Evolutionary conservation across 257 asterid genomes (phyloP).

Genomic region (Solanum arcanum): DNA sequence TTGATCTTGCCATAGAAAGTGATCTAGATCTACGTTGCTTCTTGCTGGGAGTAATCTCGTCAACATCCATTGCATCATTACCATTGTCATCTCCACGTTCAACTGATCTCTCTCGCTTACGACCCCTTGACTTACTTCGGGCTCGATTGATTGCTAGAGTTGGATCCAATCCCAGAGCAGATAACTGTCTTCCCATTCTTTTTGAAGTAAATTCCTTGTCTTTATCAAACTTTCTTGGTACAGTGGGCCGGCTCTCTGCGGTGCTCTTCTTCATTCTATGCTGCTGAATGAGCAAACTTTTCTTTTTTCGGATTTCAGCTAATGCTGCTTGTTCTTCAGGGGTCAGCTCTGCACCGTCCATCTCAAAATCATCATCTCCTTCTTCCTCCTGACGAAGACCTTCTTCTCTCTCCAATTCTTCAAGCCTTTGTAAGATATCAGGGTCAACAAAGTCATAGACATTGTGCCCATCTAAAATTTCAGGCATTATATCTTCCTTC

Average conservation of each 20-base stretch:
- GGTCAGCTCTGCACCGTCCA: conserved; percentile 72
- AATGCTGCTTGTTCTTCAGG: conserved; percentile 66
- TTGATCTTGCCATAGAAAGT: conserved; percentile 19
- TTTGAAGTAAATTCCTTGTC: conserved; percentile 46
- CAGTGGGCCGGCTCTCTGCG: conserved; percentile 72
- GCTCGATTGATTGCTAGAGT: conserved; percentile 63
- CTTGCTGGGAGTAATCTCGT: conserved; percentile 50
- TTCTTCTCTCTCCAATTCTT: conserved; percentile 88
- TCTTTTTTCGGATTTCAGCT: conserved; percentile 72
- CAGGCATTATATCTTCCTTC: conserved; percentile 84
- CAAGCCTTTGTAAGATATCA: conserved; percentile 73
- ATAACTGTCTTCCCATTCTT: conserved; percentile 89
- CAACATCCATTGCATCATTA: conserved; percentile 59
- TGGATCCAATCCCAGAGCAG: conserved; percentile 69
- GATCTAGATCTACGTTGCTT: conserved; percentile 32
- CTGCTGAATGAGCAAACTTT: conserved; percentile 57
- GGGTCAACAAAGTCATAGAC: conserved; percentile 88
- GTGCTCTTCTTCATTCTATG: conserved; percentile 85
- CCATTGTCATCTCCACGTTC: conserved; percentile 17
- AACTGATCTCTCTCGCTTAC: conserved; percentile 79
- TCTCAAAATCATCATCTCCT: conserved; percentile 65
- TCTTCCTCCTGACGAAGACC: conserved; percentile 59
- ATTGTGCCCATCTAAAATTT: conserved; percentile 89
- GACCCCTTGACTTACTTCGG: conserved; percentile 74
- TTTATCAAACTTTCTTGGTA: conserved; percentile 80